phyloP scores from a whole-genome alignment of 164 flowering plant genomes.

The Sedum album region DNA sequence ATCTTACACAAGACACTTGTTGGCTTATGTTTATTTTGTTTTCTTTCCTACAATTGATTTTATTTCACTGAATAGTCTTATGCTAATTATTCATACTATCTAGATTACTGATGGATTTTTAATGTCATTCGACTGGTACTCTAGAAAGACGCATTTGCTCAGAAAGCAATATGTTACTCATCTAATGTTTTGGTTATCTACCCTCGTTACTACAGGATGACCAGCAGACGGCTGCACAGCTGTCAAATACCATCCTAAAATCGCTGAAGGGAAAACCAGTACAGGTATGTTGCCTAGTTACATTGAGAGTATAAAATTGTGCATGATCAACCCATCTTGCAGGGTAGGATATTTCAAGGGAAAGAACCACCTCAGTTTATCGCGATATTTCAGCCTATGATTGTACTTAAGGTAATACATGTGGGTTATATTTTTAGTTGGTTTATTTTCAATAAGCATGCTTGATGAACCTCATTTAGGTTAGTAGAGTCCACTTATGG shows the following conservation, averaged over 20 bases:
- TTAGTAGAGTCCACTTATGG: too few species aligned
- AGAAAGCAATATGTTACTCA: not conserved
- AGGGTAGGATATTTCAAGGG: constrained; percentile 89
- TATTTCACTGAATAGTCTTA: too few species aligned
- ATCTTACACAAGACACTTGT: too few species aligned
- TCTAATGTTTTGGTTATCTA: not conserved
- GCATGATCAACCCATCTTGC: constrained; percentile 14
- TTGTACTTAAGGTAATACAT: constrained; percentile 67
- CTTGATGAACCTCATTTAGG: not conserved
- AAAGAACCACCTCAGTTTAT: constrained; percentile 96
- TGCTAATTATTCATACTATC: too few species aligned
- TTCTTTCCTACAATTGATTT: too few species aligned
- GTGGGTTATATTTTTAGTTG: not conserved
- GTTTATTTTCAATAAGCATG: not conserved
- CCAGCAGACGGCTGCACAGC: constrained; percentile 56
- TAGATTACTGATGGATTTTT: too few species aligned
- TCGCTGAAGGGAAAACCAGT: constrained; percentile 93
- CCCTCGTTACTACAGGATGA: constrained; percentile 68
- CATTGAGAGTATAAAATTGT: constrained; percentile 4
- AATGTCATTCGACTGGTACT: too few species aligned
- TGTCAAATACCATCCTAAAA: constrained; percentile 80
- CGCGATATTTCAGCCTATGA: constrained; percentile 94
- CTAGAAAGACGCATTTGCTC: not conserved
- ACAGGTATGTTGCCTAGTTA: constrained; percentile 46
- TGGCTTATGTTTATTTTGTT: too few species aligned